Percentiles rank a stretch among this genome's conserved stretches.
These are phyloP conservation scores for Lachnellula subtilissima DNA, from an alignment of 2,329 filamentous ascomycete genomes.

Conservation along the genomic window DNA sequence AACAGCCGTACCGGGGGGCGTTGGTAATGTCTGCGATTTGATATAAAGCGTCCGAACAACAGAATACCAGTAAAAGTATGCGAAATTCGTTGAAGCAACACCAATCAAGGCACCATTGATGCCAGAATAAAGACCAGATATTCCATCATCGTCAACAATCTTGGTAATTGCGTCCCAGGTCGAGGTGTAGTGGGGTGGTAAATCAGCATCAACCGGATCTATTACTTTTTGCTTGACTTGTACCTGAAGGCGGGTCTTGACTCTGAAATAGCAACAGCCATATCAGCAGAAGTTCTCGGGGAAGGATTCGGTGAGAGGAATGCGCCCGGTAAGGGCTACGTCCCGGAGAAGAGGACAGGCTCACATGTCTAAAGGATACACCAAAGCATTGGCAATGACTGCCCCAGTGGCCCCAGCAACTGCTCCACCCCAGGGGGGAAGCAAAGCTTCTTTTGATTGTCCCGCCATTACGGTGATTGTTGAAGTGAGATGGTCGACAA, in stretches of 20 bases:
- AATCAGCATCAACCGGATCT: conserved; percentile 37
- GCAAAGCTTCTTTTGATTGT: conserved; percentile 34
- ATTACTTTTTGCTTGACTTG: conserved; percentile 67
- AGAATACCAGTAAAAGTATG: conserved; percentile 99
- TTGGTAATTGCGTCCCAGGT: conserved; percentile 84
- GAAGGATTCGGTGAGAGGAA: neutral
- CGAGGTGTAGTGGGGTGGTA: conserved; percentile 72
- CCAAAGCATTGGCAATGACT: conserved; percentile 88
- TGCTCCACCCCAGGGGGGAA: conserved; percentile 90
- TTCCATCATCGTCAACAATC: conserved; percentile 75
- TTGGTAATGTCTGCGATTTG: conserved; percentile 50
- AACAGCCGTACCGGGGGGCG: conserved; percentile 69
- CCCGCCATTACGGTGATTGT: conserved; percentile 20
- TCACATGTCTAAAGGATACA: conserved; percentile 96
- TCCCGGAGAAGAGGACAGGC: conserved; percentile 32
- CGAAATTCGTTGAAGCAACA: conserved; percentile 96
- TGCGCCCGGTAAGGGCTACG: neutral
- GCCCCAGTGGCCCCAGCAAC: conserved; percentile 90
- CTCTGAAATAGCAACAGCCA: conserved; percentile 46
- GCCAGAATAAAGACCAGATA: conserved; percentile 80
- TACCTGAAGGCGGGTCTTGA: conserved; percentile 94
- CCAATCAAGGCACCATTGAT: conserved; percentile 83
- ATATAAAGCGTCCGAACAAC: conserved; percentile 78
- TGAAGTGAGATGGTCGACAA: neutral
- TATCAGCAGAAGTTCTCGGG: neutral